These are phyloP conservation scores for Cucurbita maxima DNA, from an alignment of 306 rosid species.

Conservation along the genomic window DNA sequence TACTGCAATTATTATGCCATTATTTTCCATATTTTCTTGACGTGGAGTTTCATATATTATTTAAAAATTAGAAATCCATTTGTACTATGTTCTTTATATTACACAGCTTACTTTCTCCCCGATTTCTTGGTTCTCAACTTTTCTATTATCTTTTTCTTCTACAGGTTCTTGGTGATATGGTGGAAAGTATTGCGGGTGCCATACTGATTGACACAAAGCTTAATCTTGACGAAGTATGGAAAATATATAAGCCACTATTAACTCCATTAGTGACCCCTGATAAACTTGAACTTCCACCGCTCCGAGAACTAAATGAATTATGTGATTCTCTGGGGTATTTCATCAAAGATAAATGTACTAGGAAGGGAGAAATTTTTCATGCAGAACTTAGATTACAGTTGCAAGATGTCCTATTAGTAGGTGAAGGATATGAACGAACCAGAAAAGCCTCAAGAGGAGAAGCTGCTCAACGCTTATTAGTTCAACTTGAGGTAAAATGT, in stretches of 20 bases:
- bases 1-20: not conserved
- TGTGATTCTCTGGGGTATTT: constrained; percentile 67
- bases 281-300: constrained; percentile 69
- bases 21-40: not conserved
- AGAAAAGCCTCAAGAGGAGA: constrained; percentile 65
- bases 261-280: constrained; percentile 96
- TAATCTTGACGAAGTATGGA: constrained; percentile 67
- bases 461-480: constrained; percentile 57
- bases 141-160: not conserved
- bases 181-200: constrained; percentile 94
- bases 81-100: not conserved
- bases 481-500: constrained; percentile 56
- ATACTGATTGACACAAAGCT: constrained; percentile 72
- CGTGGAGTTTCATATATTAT: not conserved
- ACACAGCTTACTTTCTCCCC: not conserved
- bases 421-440: constrained; percentile 31
- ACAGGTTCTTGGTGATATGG: constrained; percentile 87
- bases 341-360: constrained; percentile 36
- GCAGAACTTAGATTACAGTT: constrained; percentile 57
- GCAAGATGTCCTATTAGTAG: constrained; percentile 35
- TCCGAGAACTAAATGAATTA: constrained; percentile 50
- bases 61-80: not conserved
- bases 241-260: constrained; percentile 52
- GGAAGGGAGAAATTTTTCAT: constrained; percentile 31
- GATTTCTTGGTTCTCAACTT: not conserved